Evolutionary conservation across 371 early-diverging fungal genomes (phyloP).

Genomic region (Racocetra persica): DNA sequence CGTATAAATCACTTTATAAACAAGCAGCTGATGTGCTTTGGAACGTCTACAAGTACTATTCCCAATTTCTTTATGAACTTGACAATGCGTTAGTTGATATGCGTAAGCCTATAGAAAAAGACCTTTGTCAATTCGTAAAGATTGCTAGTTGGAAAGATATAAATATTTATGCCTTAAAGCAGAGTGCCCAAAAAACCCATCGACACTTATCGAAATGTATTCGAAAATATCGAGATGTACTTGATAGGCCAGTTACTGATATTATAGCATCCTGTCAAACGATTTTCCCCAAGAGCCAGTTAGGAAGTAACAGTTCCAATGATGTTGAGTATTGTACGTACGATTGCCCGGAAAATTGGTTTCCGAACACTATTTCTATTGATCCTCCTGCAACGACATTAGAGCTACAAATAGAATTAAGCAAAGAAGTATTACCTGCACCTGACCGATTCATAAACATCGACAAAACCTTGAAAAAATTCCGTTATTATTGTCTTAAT

Average conservation of each 20-base stretch:
- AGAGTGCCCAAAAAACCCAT: slow-evolving; percentile 91
- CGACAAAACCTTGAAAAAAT: slow-evolving; percentile 43
- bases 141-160: slow-evolving; percentile 98
- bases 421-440: neutral
- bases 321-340: too few relatives aligned
- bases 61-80: slow-evolving; percentile 71
- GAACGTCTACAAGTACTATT: slow-evolving; percentile 78
- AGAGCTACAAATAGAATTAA: slow-evolving; percentile 35
- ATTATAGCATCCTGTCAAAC: slow-evolving; percentile 71
- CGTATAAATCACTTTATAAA: slow-evolving; percentile 43
- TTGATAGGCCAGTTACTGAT: slow-evolving; percentile 77
- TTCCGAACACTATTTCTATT: slow-evolving; percentile 43
- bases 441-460: slow-evolving; percentile 42
- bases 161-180: slow-evolving; percentile 91
- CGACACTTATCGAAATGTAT: slow-evolving; percentile 89
- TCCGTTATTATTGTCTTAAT: slow-evolving; percentile 34
- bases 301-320: too few relatives aligned
- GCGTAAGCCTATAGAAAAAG: slow-evolving; percentile 84
- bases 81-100: slow-evolving; percentile 61
- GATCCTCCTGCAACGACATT: slow-evolving; percentile 33
- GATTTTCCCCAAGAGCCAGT: too few relatives aligned
- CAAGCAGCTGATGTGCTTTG: slow-evolving; percentile 57
- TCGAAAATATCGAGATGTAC: slow-evolving; percentile 81
- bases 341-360: slow-evolving; percentile 46
- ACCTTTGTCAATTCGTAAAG: slow-evolving; percentile 91